Conservation (phyloP, 148 eudicot genomes). For the Rheum nobile region DNA sequence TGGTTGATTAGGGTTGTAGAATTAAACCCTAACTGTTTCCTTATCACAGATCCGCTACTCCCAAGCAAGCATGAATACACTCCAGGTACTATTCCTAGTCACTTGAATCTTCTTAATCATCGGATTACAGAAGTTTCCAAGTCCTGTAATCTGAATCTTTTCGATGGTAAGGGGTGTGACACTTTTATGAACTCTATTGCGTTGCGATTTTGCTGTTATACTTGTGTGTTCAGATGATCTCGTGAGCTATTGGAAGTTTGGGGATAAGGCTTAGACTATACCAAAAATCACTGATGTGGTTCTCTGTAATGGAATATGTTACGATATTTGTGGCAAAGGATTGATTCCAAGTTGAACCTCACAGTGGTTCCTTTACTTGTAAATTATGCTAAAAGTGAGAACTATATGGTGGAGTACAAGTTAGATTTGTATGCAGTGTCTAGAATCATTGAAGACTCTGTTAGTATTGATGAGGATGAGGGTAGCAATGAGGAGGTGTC, state of each 20-base stretch:
- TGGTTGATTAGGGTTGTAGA: neutral
- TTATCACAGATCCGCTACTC: conserved; percentile 1
- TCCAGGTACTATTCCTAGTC: neutral
- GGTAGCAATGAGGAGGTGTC: neutral
- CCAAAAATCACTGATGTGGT: neutral
- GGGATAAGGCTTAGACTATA: neutral
- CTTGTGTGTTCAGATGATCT: neutral
- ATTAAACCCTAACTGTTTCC: conserved; percentile 4
- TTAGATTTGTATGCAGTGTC: neutral
- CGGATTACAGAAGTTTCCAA: conserved; percentile 5
- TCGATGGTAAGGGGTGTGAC: neutral
- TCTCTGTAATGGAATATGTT: neutral
- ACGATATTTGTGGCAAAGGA: neutral
- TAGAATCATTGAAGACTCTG: neutral
- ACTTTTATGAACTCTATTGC: neutral
- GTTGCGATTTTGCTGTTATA: neutral
- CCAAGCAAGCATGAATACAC: neutral
- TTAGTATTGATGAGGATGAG: neutral
- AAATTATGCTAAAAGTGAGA: neutral
- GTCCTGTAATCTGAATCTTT: neutral
- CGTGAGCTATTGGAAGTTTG: neutral
- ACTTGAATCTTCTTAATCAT: conserved; percentile 10
- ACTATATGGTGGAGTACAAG: neutral
- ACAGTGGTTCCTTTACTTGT: neutral
- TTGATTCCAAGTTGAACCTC: neutral